Evolutionary conservation across 1,284 basidiomycete genomes (phyloP), one percentile per base, ranked within the genome.

Genomic region (Phylloboletellus chloephorus): DNA sequence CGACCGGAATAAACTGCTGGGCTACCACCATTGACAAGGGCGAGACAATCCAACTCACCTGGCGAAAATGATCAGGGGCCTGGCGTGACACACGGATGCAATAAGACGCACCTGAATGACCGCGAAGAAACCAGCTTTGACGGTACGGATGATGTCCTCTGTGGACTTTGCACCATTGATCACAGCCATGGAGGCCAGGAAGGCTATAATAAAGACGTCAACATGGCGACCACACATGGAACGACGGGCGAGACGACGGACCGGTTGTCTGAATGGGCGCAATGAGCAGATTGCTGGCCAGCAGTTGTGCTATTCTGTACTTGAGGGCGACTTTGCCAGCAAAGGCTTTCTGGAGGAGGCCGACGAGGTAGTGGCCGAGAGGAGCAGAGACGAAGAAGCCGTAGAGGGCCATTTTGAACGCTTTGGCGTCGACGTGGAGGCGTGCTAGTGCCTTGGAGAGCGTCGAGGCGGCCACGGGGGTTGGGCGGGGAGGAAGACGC

Each of bases 371-470:
- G 57, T 93, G 91, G 31, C 79, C 74, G 29, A 93, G 61, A 2
- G 91, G 90, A 5, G 89, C 90, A n/a, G 87, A 88, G 39, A 92
- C 72, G 50, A 85, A 72, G 67, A 86, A 82, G 50, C 90, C 91
- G 55, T 91, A 93, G 20, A 85, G 44, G 3, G 79, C 82, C 83
- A 93, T 89, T 66, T 91, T 88, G 51, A 85, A 43, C 7, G 88
- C 84, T 51, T 76, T 79, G 35, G 64, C 37, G 55, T 85, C 71
- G 32, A 89, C 60, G 53, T 80, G 79, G 12, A 71, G 65, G 35
- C 66, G 65, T 7, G 77, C 75, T 37, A 88, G 70, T 6, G 68
- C 56, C 49, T 78, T 76, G 26, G 70, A 52, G 49, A 78, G 56
- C 10, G 66, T 41, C 2, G 82, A 71, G 0, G 78, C 74, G 64